Evolutionary conservation across 2,329 filamentous ascomycete genomes (phyloP).

Genomic region (Zelopaecilomyces penicillatus): DNA sequence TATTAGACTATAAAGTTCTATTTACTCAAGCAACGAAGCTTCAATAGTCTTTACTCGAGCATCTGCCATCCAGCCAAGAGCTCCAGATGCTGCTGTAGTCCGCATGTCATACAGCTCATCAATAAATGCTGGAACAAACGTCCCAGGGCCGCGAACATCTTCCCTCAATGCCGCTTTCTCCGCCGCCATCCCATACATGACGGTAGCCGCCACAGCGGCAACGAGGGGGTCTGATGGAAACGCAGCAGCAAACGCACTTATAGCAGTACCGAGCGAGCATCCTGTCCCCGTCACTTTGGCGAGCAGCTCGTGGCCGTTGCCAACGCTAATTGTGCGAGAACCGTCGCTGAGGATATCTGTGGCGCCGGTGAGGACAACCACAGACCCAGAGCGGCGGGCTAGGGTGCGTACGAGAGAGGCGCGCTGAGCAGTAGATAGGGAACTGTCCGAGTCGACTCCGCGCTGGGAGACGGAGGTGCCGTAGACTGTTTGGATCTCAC

Average conservation of each 20-base stretch:
- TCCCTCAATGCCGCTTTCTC: slow-evolving; percentile 56
- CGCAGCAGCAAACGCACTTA: slow-evolving; percentile 67
- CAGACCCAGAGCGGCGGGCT: slow-evolving; percentile 59
- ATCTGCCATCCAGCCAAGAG: slow-evolving; percentile 42
- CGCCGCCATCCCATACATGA: slow-evolving; percentile 70
- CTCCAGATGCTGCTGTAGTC: slow-evolving; percentile 37
- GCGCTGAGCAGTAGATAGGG: slow-evolving; percentile 41
- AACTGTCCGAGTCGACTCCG: slow-evolving; percentile 73
- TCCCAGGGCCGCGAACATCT: slow-evolving; percentile 70
- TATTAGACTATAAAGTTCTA: too few relatives aligned
- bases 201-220: slow-evolving; percentile 62
- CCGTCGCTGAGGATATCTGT: slow-evolving; percentile 76
- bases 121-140: slow-evolving; percentile 77
- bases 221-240: slow-evolving; percentile 55
- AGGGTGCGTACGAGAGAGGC: slow-evolving; percentile 56
- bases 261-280: slow-evolving; percentile 74
- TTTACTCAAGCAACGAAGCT: too few relatives aligned
- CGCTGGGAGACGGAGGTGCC: slow-evolving; percentile 53
- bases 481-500: slow-evolving; percentile 69
- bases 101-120: slow-evolving; percentile 56
- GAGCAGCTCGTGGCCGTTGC: slow-evolving; percentile 68
- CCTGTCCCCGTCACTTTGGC: slow-evolving; percentile 70
- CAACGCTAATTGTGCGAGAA: slow-evolving; percentile 53
- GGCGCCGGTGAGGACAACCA: slow-evolving; percentile 76
- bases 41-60: slow-evolving; percentile 39